phyloP scores from a whole-genome alignment of 805 yeast genomes.

The Sugiyamaella smithiae region DNA sequence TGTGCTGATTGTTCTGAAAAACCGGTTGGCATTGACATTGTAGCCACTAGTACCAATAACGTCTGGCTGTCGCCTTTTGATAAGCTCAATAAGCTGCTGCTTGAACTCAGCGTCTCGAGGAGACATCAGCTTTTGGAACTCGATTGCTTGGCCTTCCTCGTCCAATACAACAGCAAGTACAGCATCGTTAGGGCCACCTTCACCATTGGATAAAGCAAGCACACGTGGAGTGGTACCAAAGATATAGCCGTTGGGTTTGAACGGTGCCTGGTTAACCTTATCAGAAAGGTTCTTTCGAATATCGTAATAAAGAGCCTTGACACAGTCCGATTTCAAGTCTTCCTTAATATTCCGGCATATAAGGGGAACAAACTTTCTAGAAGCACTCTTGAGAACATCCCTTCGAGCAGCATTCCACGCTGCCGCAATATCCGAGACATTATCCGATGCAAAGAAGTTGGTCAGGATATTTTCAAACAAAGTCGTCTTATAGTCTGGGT shows the following conservation, averaged over 20 bases:
- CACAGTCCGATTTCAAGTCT: constrained; percentile 71
- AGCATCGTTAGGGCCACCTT: constrained; percentile 82
- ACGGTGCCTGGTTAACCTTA: constrained; percentile 91
- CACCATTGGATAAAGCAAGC: constrained; percentile 78
- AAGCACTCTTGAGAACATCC: constrained; percentile 60
- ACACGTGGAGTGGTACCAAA: constrained; percentile 84
- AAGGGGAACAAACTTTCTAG: constrained; percentile 62
- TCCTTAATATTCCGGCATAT: constrained; percentile 79
- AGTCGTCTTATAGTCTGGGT: constrained; percentile 43
- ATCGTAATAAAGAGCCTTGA: constrained; percentile 61
- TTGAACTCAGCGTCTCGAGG: constrained; percentile 66
- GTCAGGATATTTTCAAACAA: constrained; percentile 41
- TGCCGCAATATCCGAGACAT: constrained; percentile 62
- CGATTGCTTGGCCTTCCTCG: constrained; percentile 75
- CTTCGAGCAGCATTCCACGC: constrained; percentile 82
- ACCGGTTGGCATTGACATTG: constrained; percentile 64
- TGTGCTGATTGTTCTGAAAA: constrained; percentile 51
- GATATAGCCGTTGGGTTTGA: constrained; percentile 70
- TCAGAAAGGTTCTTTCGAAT: constrained; percentile 67
- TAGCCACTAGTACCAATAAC: constrained; percentile 89
- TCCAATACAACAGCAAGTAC: constrained; percentile 76
- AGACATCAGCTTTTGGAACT: constrained; percentile 73
- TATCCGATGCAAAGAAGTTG: constrained; percentile 38
- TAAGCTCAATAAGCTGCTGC: constrained; percentile 55
- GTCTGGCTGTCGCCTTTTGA: constrained; percentile 72